These are phyloP conservation scores for Penicillium paxilli DNA, from an alignment of 495 filamentous ascomycete species.

Conservation along the genomic window DNA sequence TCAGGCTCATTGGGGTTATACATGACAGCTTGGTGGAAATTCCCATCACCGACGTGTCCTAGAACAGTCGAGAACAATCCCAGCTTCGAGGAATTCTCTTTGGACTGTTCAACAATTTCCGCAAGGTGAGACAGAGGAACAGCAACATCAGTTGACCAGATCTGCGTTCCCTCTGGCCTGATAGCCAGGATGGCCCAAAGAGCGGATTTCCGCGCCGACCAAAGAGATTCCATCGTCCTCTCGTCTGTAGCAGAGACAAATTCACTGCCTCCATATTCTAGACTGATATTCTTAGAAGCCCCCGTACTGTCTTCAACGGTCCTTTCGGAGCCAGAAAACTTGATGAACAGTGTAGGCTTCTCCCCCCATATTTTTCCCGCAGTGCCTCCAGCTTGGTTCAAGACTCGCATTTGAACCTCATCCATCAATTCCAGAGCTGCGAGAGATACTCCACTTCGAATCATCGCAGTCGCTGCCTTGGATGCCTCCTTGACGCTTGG, in stretches of 20 bases:
- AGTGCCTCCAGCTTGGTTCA: constrained; percentile 79
- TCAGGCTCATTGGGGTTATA: constrained; percentile 62
- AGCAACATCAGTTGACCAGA: constrained; percentile 80
- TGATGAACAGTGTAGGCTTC: constrained; percentile 87
- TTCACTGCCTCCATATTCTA: constrained; percentile 53
- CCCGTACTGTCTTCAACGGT: background rate
- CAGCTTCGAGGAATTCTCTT: constrained; percentile 76
- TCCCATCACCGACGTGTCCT: constrained; percentile 82
- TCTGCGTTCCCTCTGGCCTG: constrained; percentile 53
- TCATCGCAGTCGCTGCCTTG: constrained; percentile 75
- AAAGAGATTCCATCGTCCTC: constrained; percentile 68
- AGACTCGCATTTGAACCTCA: constrained; percentile 91
- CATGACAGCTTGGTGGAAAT: constrained; percentile 86
- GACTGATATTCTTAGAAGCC: constrained; percentile 53
- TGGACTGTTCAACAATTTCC: constrained; percentile 82
- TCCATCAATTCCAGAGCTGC: constrained; percentile 91
- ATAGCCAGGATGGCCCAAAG: constrained; percentile 57
- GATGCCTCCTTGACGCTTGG: constrained; percentile 75
- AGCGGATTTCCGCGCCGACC: constrained; percentile 81
- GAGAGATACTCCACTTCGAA: constrained; percentile 77
- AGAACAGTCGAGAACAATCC: constrained; percentile 79
- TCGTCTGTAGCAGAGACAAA: constrained; percentile 75
- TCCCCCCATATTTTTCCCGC: constrained; percentile 64
- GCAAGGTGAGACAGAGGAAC: constrained; percentile 79
- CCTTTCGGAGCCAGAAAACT: constrained; percentile 66